Evolutionary conservation across 768 basidiomycete species (phyloP).

Genomic region (Lactarius hengduanensis): DNA sequence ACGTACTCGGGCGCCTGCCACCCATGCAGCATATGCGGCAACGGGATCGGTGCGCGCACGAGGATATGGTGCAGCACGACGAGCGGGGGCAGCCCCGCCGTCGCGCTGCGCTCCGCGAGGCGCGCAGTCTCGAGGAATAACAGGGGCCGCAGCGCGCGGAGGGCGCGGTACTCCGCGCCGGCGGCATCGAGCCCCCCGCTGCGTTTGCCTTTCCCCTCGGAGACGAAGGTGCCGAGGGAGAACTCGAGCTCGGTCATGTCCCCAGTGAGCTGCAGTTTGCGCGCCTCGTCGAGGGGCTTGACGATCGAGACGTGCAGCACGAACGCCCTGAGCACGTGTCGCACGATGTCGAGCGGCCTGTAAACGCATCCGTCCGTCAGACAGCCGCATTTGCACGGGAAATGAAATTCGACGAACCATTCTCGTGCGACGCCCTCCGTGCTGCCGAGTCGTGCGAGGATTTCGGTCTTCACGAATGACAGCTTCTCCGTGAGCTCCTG

Average conservation of each 20-base stretch:
- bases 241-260: slow-evolving; percentile 99
- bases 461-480: slow-evolving; percentile 71
- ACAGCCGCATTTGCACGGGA: background rate
- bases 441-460: slow-evolving; percentile 62
- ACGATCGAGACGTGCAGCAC: slow-evolving; percentile 93
- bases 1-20: slow-evolving; percentile 98
- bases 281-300: slow-evolving; percentile 85
- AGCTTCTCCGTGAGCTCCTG: slow-evolving; percentile 90
- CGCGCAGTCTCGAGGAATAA: slow-evolving; percentile 82
- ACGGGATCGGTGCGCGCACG: slow-evolving; percentile 79
- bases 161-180: slow-evolving; percentile 82
- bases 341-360: slow-evolving; percentile 51
- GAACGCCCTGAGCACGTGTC: slow-evolving; percentile 81
- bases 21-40: slow-evolving; percentile 86
- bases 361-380: background rate
- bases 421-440: slow-evolving; percentile 68
- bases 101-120: slow-evolving; percentile 63
- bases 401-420: slow-evolving; percentile 54
- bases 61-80: slow-evolving; percentile 91
- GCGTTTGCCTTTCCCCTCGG: slow-evolving; percentile 56
- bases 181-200: slow-evolving; percentile 63
- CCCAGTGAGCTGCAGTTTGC: slow-evolving; percentile 90
- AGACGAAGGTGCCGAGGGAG: slow-evolving; percentile 76
- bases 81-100: slow-evolving; percentile 77
- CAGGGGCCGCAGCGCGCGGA: slow-evolving; percentile 85